Evolutionary conservation across 2,329 filamentous ascomycete genomes (phyloP), one percentile per base, ranked within the genome.

Genomic region (Penicillium sp.): DNA sequence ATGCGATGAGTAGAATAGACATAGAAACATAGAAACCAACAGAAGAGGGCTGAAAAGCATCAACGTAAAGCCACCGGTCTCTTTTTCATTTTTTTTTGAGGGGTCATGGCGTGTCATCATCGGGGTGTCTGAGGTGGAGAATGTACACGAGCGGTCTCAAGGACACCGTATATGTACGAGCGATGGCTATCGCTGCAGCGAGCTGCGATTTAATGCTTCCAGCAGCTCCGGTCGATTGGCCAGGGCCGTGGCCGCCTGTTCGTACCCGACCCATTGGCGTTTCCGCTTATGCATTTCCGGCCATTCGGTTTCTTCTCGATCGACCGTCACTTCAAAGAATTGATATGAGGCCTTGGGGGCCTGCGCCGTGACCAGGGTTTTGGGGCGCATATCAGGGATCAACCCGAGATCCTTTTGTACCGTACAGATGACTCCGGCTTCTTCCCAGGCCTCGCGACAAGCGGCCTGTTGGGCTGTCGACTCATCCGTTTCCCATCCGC

Each of bases 401-500:
- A 83, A 76, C 48, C 89, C 89, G 34, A 98, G 76, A 64, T 95
- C 87, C 61, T 82, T 84, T 55, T 84, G 81, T 64, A 95, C 82
- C 42, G 78, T 82, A 65, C 90, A 85, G 55, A 84, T 74, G 57
- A 96, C 93, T 56, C 92, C 92, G 28, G 89, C 92, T 70, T 96
- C 92, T 70, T 96, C 92, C 92, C 92, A 96, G 44, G 92, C 92
- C 67, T 98, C 92, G 52, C 92, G 74, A 73, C 73, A 83, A 67
- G 79, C 79, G 39, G 92, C 92, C 40, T 92, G 85, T 62, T 90
- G 78, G 45, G 84, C 79, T 47, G 85, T 92, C 45, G 82, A 78
- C 69, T 98, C 92, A 66, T 98, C 92, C 22, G 80, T 83, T 66
- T 98, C 92, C 89, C 92, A 98, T 44, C 92, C 92, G 60, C 92